These are phyloP conservation scores for Beta lomatogona DNA, from an alignment of 179 eudicot species.

Conservation along the genomic window DNA sequence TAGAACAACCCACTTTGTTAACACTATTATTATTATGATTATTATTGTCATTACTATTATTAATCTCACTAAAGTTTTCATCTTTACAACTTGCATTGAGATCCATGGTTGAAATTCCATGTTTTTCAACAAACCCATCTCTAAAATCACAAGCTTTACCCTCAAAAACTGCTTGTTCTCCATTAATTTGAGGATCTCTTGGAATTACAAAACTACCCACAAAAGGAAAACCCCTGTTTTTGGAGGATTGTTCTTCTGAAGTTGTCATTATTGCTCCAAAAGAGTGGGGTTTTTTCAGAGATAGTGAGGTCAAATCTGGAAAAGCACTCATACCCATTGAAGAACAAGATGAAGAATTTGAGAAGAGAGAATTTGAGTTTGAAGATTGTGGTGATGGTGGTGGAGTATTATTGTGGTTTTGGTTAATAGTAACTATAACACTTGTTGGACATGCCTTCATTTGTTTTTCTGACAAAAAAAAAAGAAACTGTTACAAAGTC, in stretches of 20 bases:
- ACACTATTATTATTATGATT: not conserved
- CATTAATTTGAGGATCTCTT: conserved; percentile 19
- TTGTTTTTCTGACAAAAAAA: conserved; percentile 30
- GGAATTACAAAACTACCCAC: conserved; percentile 22
- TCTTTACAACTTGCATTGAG: conserved; percentile 39
- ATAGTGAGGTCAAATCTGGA: conserved; percentile 40
- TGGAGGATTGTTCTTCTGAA: conserved; percentile 24
- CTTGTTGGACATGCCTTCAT: conserved; percentile 47
- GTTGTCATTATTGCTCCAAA: conserved; percentile 19
- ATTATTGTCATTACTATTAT: not conserved
- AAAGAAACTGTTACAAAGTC: conserved; percentile 45
- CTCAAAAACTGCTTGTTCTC: conserved; percentile 5
- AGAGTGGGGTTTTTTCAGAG: conserved; percentile 26
- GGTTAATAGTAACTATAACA: conserved; percentile 22
- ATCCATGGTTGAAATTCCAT: conserved; percentile 38
- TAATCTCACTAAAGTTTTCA: conserved; percentile 24
- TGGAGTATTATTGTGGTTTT: conserved; percentile 11
- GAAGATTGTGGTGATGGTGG: conserved; percentile 6
- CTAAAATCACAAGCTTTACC: conserved; percentile 28
- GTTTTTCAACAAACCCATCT: conserved; percentile 32
- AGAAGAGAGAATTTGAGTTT: conserved; percentile 7
- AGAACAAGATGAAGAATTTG: conserved; percentile 15
- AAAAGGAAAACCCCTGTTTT: conserved; percentile 27
- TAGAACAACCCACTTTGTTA: conserved; percentile 23
- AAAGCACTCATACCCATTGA: conserved; percentile 35